Base-by-base conservation (phyloP, 2,329 filamentous ascomycete species). In the Aspergillus felis region DNA sequence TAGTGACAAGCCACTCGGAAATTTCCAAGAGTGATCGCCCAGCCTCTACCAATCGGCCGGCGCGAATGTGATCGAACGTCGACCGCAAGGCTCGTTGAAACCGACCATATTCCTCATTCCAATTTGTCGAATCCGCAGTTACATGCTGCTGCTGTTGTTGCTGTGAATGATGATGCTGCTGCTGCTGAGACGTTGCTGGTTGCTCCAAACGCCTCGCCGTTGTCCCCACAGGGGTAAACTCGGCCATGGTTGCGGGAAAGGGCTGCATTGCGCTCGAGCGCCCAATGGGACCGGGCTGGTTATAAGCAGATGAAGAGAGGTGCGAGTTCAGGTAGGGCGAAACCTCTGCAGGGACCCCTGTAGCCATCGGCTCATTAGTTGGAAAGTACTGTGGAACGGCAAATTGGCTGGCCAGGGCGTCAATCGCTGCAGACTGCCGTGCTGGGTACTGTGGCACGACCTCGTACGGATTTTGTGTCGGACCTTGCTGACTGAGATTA, bases 371-470 rank as follows among this genome's bases (percentile, higher is more conserved):
- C 71, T 89, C 87, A 75, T 80, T 82, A 66, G 83, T 77, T 66
- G 79, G 71, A 76, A 91, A 92, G 80, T 94, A 96, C 70, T 88
- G 87, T 78, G 87, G 82, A 71, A 87, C 82, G 60, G 84, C 82
- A 74, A 91, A 85, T 71, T 82, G 82, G 70, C 77, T 86, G 71
- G 86, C 79, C 74, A 92, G 82, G 77, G 91, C 89, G 73, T 91
- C 89, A 77, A 94, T 84, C 60, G 84, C 85, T 81, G 88, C 85
- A 77, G 88, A 84, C 71, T 91, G 89, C 79, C 89, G 87, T 66
- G 86, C 80, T 69, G 87, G 83, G 78, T 91, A 95, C 71, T 87
- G 87, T 77, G 87, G 83, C 72, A 87, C 85, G 70, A 85, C 79
- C 75, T 93, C 89, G 78, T 95, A 96, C 66, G 81, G 75, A 59